Conservation (phyloP, 2,329 filamentous ascomycete genomes). For the Ophiostoma quercus region DNA sequence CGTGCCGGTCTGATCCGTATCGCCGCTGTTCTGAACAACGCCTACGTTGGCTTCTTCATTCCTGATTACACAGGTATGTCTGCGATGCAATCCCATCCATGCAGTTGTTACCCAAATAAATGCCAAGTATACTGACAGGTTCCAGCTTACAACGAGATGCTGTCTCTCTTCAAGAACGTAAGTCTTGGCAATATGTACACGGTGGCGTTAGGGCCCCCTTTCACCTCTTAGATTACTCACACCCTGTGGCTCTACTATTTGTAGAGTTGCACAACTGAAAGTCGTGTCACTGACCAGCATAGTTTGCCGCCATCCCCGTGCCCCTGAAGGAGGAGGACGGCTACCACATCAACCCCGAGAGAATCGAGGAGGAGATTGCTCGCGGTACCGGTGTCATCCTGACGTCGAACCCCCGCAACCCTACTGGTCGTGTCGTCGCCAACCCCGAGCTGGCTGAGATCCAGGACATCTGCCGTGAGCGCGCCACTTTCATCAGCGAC, state of each 20-base stretch:
- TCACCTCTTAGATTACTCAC: background rate
- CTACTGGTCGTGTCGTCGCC: constrained; percentile 79
- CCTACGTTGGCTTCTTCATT: constrained; percentile 90
- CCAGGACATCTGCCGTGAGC: constrained; percentile 85
- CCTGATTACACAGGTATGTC: constrained; percentile 74
- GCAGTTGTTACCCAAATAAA: background rate
- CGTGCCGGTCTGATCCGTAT: constrained; percentile 91
- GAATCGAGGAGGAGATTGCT: constrained; percentile 85
- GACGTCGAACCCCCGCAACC: constrained; percentile 93
- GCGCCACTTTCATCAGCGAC: constrained; percentile 88
- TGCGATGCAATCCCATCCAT: background rate
- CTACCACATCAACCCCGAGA: constrained; percentile 89
- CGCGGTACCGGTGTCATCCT: constrained; percentile 83
- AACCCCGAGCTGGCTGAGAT: constrained; percentile 84
- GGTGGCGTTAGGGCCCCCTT: background rate
- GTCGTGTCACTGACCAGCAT: background rate
- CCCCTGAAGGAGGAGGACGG: constrained; percentile 78
- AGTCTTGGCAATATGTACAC: constrained; percentile 29
- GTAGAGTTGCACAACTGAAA: constrained; percentile 1
- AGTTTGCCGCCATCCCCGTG: constrained; percentile 82
- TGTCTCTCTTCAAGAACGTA: constrained; percentile 86
- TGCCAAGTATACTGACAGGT: constrained; percentile 40
- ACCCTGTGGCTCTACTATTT: background rate
- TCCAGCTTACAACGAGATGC: constrained; percentile 95
- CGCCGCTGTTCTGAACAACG: constrained; percentile 86